Evolutionary conservation across 2,329 filamentous ascomycete genomes (phyloP), one percentile per base, ranked within the genome.

Genomic region (Stagonosporopsis rhizophila): DNA sequence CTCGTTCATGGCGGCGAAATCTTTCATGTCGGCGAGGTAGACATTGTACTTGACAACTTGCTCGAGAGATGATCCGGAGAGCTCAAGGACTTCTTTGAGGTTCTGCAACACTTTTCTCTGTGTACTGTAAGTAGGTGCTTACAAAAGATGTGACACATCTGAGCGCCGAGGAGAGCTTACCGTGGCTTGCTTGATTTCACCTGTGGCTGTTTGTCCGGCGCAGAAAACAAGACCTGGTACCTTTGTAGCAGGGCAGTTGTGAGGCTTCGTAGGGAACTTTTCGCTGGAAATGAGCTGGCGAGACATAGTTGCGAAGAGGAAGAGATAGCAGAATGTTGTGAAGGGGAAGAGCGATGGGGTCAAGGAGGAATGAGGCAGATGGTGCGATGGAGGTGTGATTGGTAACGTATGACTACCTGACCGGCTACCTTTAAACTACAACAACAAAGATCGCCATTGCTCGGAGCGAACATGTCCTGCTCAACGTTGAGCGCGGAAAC

Each of bases 41-140:
- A 71, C 67, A 44, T 71, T 71, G 59, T 70, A 68, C 52, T 70
- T 71, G 56, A 71, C 66, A n/a, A 71, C 66, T 41, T 70, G 60
- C 40, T 70, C 65, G 11, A 70, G 59, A 4, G 64, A 67, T 8
- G 67, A 68, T 7, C 67, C 67, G 2, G 66, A 66, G 25, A 66
- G 60, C 42, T 70, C 66, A 25, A 70, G 62, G 14, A 70, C 52
- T 44, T 65, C 58, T 23, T 65, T 65, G 6, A 65, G 45, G 15
- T 65, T 64, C 17, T 67, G 65, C 6, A 67, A 55, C 14, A 67
- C 65, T 12, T 46, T 67, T 25, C 60, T 54, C 60, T 67, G 35
- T 1, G 32, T 1, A 4, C 19, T 17, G 8, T 52, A 22, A 48
- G 48, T 54, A 34, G 23, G 5, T 28, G 12, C 19, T 12, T 2